Evolutionary conservation across 495 filamentous ascomycete genomes (phyloP), one percentile per base, ranked within the genome.

Genomic region (Aspergillus nanangensis): DNA sequence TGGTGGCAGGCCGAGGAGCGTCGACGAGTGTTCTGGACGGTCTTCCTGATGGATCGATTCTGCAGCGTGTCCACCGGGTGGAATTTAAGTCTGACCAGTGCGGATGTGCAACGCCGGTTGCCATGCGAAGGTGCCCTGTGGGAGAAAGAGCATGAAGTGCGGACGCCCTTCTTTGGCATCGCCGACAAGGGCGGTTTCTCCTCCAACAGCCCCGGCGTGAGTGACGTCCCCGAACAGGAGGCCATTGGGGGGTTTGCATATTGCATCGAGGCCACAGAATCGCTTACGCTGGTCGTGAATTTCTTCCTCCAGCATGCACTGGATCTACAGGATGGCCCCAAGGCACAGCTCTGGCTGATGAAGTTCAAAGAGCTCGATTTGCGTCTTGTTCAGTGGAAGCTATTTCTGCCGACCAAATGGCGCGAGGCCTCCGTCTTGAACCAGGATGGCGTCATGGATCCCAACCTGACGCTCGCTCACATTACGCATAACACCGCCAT

Each of bases 71-170:
- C 60, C 9, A 58, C 55, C 3, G 60, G 57, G 8, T 63, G 52
- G 57, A 55, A 60, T 5, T 35, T 55, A 1, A 55, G 58, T 34
- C 44, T 61, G 1, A 53, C 51, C 4, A 49, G 56, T 18, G 66
- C 55, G 36, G 64, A 70, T 40, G 62, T 73, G 0, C 58, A 64
- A 20, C 66, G 67, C 5, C 62, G 66, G 3, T 51, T 73, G 8
- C 69, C 69, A 9, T 66, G 64, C 35, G 63, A 68, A 34, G 58
- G 58, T 11, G 52, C 44, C 0, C 17, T 53, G 0, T 61, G 58
- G 58, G 43, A 48, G 4, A 48, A 47, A n/a, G 58, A 53, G 31
- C 25, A 49, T 5, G 55, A 46, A 27, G 44, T 48, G 17, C 22
- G 32, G 4, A 40, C 58, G 8, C 58, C 58, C 1, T 58, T 46